Base-by-base conservation (phyloP, 2,329 filamentous ascomycete species). In the Calycina marina region DNA sequence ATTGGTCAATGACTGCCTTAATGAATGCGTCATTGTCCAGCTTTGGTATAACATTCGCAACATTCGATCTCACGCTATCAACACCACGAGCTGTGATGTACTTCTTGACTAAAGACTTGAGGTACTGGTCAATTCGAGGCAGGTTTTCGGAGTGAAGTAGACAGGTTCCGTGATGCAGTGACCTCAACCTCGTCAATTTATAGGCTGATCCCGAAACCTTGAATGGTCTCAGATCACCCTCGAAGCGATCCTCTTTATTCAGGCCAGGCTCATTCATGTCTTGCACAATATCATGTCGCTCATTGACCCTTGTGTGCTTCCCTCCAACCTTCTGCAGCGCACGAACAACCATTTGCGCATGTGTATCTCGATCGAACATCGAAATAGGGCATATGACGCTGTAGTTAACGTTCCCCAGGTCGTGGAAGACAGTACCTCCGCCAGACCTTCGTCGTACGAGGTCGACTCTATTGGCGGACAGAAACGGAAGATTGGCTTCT, bases 191-290 rank as follows among this genome's bases (percentile, higher is more conserved):
- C 0, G 82, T 94, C 33, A 98, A 64, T 56, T 96, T 96, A 59
- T 93, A 98, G 8, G 90, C 90, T 1, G 85, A 94, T 1, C 90
- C 90, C 0, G 85, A 93, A 8, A 96, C 69, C 55, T 98, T 98
- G 50, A 77, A 71, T 2, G 67, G 63, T 20, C 25, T 49, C 6
- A 25, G 40, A 18, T 39, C 32, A 30, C 33, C 32, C 17, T 15
- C 5, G 22, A 14, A 9, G 6, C 30, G 45, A 40, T 22, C 30
- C 18, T 24, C 38, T 31, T 24, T 37, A 59, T 77, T 22, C n/a
- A n/a, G 5, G 24, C 15, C 10, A 6, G 30, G 45, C 41, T 24
- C 30, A 18, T 24, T 38, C 30, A 22, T 37, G 59, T 77, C 70
- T 28, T 92, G 63, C 14, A 96, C 84, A 46, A 98, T 94, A 52